Evolutionary conservation across 345 rosid species (phyloP), one percentile per base, ranked within the genome.

Genomic region (Anacardium occidentale): DNA sequence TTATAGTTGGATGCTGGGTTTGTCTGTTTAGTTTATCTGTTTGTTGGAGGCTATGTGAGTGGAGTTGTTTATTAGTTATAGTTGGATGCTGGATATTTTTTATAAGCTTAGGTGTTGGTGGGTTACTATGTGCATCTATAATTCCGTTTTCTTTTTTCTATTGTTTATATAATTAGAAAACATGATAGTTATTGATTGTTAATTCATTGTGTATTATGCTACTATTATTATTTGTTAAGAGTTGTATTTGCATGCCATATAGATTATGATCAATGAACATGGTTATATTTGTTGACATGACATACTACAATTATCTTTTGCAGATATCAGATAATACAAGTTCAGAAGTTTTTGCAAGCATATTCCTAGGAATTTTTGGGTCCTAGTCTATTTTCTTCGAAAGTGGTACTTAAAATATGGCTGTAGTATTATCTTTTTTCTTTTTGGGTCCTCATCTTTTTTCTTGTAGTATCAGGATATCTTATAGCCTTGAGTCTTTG

Each of bases 241-340:
- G 5, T n/a, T 70, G 7, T 60, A 32, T 44, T 59, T 59, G 66
- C 59, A 47, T 60, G 37, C 63, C 24, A 29, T 70, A 48, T 51
- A 59, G 65, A 70, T 44, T 58, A 48, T 45, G 17, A 66, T n/a
- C 34, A 17, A 15, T 66, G 14, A 37, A 37, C n/a, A 18, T 37
- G 18, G 9, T 47, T 32, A 29, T 21, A 10, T 71, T 7, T 34
- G 56, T 37, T 62, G 25, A 71, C 26, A 5, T 52, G 25, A 71
- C 26, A 3, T 52, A 17, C 68, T 51, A 50, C 21, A 34, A 12
- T 52, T 52, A 10, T 71, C 34, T 54, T 50, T 2, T 62, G 53
- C 75, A 71, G 75, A 40, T 60, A 55, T 61, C 68, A 22, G 54
- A 54, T 34, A 10, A 42, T 21, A 3, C 22, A 10, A 47, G 34